phyloP scores from a whole-genome alignment of 768 basidiomycete species.

The Lyophyllum shimeji region DNA sequence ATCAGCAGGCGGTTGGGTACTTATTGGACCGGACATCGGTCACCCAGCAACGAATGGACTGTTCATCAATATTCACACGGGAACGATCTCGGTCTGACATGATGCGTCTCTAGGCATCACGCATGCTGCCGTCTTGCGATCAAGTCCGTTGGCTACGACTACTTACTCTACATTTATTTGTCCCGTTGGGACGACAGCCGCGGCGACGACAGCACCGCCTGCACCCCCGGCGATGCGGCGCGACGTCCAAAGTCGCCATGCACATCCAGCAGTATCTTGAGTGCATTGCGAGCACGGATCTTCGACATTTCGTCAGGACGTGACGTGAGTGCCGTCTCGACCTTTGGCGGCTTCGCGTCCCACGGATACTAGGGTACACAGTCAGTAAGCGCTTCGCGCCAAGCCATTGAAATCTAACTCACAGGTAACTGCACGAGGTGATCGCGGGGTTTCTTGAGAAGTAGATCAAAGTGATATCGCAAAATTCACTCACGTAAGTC shows the following conservation, averaged over 20 bases:
- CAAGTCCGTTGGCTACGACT: constrained; percentile 13
- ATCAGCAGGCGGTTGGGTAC: constrained; percentile 10
- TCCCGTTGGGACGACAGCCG: constrained; percentile 33
- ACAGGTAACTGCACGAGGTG: constrained; percentile 43
- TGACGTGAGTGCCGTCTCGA: constrained; percentile 70
- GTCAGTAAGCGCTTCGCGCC: constrained; percentile 11
- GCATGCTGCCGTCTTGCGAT: constrained; percentile 4
- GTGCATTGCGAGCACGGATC: constrained; percentile 90
- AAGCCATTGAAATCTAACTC: constrained; percentile 29
- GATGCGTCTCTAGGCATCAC: constrained; percentile 18
- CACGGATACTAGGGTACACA: constrained; percentile 68
- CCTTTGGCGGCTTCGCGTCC: constrained; percentile 63
- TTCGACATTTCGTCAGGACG: constrained; percentile 82
- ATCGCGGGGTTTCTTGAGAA: constrained; percentile 10
- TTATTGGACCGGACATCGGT: constrained; percentile 25
- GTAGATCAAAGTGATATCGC: constrained; percentile 5
- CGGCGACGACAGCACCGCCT: constrained; percentile 40
- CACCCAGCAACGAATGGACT: constrained; percentile 39
- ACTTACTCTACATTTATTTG: constrained; percentile 14
- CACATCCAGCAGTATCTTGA: constrained; percentile 88
- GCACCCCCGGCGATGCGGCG: constrained; percentile 40
- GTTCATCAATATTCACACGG: constrained; percentile 30
- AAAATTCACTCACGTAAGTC: constrained; percentile 34
- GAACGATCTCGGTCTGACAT: constrained; percentile 22
- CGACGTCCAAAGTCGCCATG: constrained; percentile 85